Percentiles rank a stretch among this genome's conserved stretches.
Conservation (phyloP, 768 basidiomycete species). For the Guyanaporus albipodus region DNA sequence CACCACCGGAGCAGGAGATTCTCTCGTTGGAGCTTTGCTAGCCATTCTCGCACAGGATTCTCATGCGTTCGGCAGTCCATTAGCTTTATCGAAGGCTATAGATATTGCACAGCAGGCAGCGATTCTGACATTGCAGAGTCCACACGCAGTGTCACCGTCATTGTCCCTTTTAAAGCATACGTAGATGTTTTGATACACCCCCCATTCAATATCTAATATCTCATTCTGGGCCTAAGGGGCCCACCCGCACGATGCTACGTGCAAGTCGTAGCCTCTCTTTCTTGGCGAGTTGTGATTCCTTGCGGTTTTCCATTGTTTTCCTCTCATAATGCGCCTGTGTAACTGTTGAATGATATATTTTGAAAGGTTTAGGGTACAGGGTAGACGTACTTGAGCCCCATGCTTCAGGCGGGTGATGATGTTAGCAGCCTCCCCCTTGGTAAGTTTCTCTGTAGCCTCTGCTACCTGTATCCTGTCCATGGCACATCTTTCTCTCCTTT, state of each 20-base stretch:
- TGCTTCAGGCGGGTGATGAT: slow-evolving; percentile 76
- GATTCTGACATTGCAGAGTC: slow-evolving; percentile 52
- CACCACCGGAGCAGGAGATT: slow-evolving; percentile 92
- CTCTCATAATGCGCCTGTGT: slow-evolving; percentile 59
- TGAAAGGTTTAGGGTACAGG: not conserved
- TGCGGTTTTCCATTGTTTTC: slow-evolving; percentile 41
- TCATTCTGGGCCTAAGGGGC: slow-evolving; percentile 38
- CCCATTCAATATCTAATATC: slow-evolving; percentile 3
- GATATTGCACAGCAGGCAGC: slow-evolving; percentile 63
- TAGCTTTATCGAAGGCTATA: slow-evolving; percentile 42
- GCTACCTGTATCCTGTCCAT: slow-evolving; percentile 16
- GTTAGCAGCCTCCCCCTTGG: slow-evolving; percentile 76
- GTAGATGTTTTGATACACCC: not conserved
- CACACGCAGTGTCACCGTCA: slow-evolving; percentile 60
- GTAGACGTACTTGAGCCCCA: slow-evolving; percentile 57
- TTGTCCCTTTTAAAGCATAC: slow-evolving; percentile 36
- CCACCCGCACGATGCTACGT: slow-evolving; percentile 58
- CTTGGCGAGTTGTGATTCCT: slow-evolving; percentile 29
- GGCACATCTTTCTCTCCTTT: slow-evolving; percentile 42
- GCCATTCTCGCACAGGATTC: slow-evolving; percentile 52
- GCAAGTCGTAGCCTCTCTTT: slow-evolving; percentile 52
- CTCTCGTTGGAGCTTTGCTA: slow-evolving; percentile 81
- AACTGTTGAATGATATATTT: too few relatives aligned
- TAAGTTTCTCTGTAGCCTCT: slow-evolving; percentile 43
- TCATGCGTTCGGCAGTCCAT: slow-evolving; percentile 43